Base-by-base conservation (phyloP, 2,329 filamentous ascomycete species). In the Cercospora sesami region DNA sequence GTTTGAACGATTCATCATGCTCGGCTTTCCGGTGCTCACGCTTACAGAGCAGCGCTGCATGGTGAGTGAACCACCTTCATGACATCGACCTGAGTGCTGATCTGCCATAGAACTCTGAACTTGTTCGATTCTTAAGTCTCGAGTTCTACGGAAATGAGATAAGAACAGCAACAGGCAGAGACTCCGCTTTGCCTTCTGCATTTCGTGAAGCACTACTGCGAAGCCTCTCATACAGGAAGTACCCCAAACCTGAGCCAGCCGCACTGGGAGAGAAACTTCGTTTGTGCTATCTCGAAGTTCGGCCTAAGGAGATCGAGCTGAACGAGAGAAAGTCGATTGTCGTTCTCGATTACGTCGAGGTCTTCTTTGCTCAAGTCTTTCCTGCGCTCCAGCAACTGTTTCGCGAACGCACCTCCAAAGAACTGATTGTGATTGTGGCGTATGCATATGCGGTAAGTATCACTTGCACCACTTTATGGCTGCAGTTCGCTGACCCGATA, bases 341-440 rank as follows among this genome's bases (percentile, higher is more conserved):
- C 3, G 61, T 71, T 3, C 53, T 51, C 12, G 67, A 65, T 36
- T 64, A 71, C 59, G 33, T 67, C 8, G 63, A 69, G 6, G 57
- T 67, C 18, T 72, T 72, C 48, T 70, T 73, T 65, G 30, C 60
- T 10, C 21, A 48, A 5, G 62, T 71, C 36, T 65, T 69, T 7
- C 70, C 69, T 7, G 36, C 48, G 10, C 58, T 73, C 10, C 63
- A 51, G 16, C 36, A 36, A 4, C 66, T 66, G 48, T 73, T 71
- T 51, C 45, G 55, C 31, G 66, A 66, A 14, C 66, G 33, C 12
- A 63, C 68, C 26, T 33, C 51, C 2, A 60, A 71, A 5, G 39
- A 71, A 5, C 28, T 73, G n/a, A 72, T 72, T 45, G 51, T 73
- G 10, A 67, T 73, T 6, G 66, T 59, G 18, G 70, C 65, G 4